Conservation (phyloP, 352 stramenopile genomes). For the Phytophthora tentaculata region DNA sequence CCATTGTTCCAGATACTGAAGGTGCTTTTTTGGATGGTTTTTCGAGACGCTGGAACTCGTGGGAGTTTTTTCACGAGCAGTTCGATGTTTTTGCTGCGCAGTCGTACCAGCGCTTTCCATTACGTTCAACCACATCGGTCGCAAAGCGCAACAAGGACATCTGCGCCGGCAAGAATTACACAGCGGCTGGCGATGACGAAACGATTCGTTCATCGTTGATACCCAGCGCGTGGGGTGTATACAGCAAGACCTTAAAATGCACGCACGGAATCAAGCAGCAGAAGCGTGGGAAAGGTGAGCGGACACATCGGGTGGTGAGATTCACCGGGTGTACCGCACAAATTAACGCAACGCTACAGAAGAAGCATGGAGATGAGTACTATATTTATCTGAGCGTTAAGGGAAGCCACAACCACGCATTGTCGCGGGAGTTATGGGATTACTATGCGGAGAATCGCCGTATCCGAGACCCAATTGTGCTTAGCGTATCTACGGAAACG, state of each 20-base stretch:
- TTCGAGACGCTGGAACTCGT: too few species aligned
- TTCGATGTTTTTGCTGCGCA: too few species aligned
- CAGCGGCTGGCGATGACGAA: too few species aligned
- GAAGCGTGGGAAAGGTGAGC: background rate
- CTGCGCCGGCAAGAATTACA: too few species aligned
- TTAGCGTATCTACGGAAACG: constrained; percentile 7
- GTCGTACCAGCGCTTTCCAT: too few species aligned
- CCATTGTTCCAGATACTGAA: too few species aligned
- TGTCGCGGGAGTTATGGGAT: background rate
- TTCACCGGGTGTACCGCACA: constrained; percentile 3
- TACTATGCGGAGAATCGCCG: constrained; percentile 14
- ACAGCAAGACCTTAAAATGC: constrained; percentile 1
- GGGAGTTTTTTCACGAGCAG: too few species aligned
- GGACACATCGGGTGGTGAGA: background rate
- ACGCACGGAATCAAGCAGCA: constrained; percentile 3
- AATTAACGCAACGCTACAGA: background rate
- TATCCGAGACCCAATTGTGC: background rate
- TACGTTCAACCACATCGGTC: too few species aligned
- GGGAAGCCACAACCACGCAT: constrained; percentile 8
- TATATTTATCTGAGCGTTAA: constrained; percentile 5
- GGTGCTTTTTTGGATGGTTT: too few species aligned
- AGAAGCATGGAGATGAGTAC: background rate
- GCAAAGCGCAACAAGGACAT: too few species aligned
- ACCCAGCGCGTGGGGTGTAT: too few species aligned
- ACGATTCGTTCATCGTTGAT: too few species aligned